Conservation (phyloP, 768 basidiomycete genomes). For the Hebeloma cylindrosporum region DNA sequence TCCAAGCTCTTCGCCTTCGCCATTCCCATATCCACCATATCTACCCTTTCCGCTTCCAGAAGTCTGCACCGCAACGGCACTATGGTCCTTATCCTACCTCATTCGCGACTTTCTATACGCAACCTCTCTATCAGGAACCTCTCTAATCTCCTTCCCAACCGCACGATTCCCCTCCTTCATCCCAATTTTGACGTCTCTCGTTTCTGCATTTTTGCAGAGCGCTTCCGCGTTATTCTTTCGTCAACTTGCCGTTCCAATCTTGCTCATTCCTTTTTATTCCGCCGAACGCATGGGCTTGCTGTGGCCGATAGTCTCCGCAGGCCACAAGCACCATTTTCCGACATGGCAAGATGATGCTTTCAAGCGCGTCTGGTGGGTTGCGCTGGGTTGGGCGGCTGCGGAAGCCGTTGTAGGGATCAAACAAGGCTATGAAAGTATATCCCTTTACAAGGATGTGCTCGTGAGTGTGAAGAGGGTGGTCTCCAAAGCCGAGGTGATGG, state of each 20-base stretch:
- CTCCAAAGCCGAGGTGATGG: no score
- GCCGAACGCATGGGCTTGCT: slow-evolving; percentile 20
- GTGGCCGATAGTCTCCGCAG: slow-evolving; percentile 8
- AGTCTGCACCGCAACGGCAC: slow-evolving; percentile 54
- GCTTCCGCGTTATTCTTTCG: slow-evolving; percentile 54
- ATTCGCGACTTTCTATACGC: slow-evolving; percentile 50
- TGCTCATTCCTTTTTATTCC: slow-evolving; percentile 48
- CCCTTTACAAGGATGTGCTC: slow-evolving; percentile 68
- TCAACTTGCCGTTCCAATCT: slow-evolving; percentile 51
- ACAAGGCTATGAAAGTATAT: slow-evolving; percentile 71
- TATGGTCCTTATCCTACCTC: slow-evolving; percentile 61
- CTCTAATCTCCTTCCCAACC: slow-evolving; percentile 25
- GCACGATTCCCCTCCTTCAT: slow-evolving; percentile 27
- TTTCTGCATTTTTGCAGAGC: slow-evolving; percentile 47
- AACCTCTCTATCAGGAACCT: slow-evolving; percentile 24
- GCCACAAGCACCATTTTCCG: slow-evolving; percentile 34
- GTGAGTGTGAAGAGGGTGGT: slow-evolving; percentile 39
- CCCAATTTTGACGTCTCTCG: slow-evolving; percentile 31
- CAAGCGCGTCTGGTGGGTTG: slow-evolving; percentile 72
- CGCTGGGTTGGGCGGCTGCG: slow-evolving; percentile 71
- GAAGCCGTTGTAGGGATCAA: slow-evolving; percentile 64
- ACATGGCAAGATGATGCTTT: slow-evolving; percentile 62
- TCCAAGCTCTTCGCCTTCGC: slow-evolving; percentile 39
- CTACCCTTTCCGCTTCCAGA: slow-evolving; percentile 69
- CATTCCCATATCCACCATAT: slow-evolving; percentile 49